Base-by-base conservation (phyloP, 176 grass and related monocot genomes). In the Tillandsia fasciculata region DNA sequence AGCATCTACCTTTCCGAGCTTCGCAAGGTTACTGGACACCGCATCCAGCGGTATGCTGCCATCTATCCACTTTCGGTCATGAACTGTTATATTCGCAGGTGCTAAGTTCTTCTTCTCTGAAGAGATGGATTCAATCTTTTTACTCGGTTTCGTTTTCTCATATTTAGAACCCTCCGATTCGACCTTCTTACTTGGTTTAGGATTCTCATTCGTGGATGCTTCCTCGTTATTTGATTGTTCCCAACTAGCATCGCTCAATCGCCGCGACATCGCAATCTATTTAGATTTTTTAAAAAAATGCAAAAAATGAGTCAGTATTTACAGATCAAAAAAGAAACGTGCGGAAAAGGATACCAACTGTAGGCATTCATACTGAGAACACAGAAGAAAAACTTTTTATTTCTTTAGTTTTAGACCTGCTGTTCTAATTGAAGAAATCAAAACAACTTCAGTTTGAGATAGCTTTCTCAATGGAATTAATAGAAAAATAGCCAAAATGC, bases 41-140 rank as follows among this genome's bases (percentile, higher is more conserved):
- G 63, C 52, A 50, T 87, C 79, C 53, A 92, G 64, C 3, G 48
- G 48, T 42, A 87, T 75, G 52, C 86, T 97, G 51, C 94, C 84
- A 74, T 97, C 79, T 23, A 86, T 92, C 94, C 94, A 97, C 66
- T 92, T 97, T 50, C 74, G 74, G 29, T 97, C 89, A 64, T 97
- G 94, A 73, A 97, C 17, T 12, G 47, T 48, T 70, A 92, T 67
- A 63, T 84, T 79, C 0, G 70, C 73, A 33, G 64, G 33, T 2
- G 14, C 11, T 1, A 42, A 12, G 66, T 73, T 86, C 10, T n/a
- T 10, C 77, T 96, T 96, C 29, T 73, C 72, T 54, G 75, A 51
- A 11, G 48, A 42, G 7, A 27, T 58, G 49, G 76, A 79, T 17
- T 79, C 79, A 66, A 70, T 71, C 53, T 92, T 97, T 64, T 75